Conservation (phyloP, 108 stramenopile genomes). For the Mediolabrus comicus region DNA sequence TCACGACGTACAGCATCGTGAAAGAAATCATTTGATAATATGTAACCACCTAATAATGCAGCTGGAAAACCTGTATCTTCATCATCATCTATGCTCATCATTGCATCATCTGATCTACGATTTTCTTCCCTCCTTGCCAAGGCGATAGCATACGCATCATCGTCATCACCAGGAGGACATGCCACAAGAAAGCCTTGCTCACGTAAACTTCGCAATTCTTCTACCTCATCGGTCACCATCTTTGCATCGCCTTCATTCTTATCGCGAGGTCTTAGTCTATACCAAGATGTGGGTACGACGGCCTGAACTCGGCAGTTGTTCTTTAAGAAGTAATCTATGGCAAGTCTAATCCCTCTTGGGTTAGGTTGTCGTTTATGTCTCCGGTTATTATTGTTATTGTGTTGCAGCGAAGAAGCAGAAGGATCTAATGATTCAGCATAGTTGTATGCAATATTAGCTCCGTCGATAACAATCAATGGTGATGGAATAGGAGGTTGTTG, state of each 20-base stretch:
- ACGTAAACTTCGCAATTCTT: conserved; percentile 55
- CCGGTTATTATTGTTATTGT: conserved; percentile 2
- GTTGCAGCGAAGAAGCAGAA: conserved; percentile 8
- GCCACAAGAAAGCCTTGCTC: conserved; percentile 59
- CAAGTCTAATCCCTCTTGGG: conserved; percentile 62
- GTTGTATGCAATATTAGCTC: conserved; percentile 83
- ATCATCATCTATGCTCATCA: conserved; percentile 35
- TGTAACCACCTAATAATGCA: conserved; percentile 51
- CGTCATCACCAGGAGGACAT: conserved; percentile 80
- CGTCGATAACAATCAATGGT: conserved; percentile 81
- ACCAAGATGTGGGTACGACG: conserved; percentile 77
- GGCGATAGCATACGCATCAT: conserved; percentile 79
- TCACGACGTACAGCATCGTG: conserved; percentile 78
- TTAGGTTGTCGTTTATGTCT: conserved; percentile 49
- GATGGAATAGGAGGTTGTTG: conserved; percentile 6
- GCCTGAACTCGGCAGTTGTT: conserved; percentile 66
- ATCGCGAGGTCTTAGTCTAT: conserved; percentile 46
- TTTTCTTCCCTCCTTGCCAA: conserved; percentile 71
- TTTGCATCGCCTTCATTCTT: conserved; percentile 42
- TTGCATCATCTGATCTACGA: conserved; percentile 39
- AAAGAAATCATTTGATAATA: conserved; percentile 81
- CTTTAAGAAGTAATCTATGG: conserved; percentile 59
- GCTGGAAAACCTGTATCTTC: neutral
- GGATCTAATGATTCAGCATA: conserved; percentile 61
- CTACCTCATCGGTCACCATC: conserved; percentile 56